Base-by-base conservation (phyloP, 805 yeast species). In the Ogataea minuta region DNA sequence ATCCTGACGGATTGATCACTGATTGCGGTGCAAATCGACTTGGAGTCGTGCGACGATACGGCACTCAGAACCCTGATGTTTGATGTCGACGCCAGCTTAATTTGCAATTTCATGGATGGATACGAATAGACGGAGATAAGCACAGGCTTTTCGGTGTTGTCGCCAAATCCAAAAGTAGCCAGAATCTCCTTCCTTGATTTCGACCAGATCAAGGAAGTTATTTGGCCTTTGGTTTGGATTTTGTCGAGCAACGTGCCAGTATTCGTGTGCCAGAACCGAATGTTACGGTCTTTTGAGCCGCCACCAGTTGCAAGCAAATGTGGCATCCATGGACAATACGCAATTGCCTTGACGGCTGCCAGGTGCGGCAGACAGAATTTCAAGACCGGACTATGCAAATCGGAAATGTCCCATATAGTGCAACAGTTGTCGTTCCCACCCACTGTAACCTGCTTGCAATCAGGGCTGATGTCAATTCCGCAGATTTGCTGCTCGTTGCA, bases 321-420 rank as follows among this genome's bases (percentile, higher is more conserved):
- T 10, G 77, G 77, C 13, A 87, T 72, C 96, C 96, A 89, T 0
- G 97, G 97, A 56, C 96, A 90, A 52, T 77, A 90, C 3, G 91
- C 84, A 31, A 90, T 67, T 0, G 96, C 97, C 52, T 89, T 89
- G 0, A 90, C 90, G 0, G 97, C 97, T 1, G 96, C 95, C 2
- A 68, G 64, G 53, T 90, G 97, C 1, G 71, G 76, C 36, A 89
- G 64, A 8, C 61, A 56, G 54, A 70, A 77, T 44, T 64, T 60
- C 33, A 75, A 50, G 15, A 39, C 52, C 8, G 91, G 84, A 0
- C 55, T 39, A 4, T 45, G 29, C 4, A 63, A 42, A 37, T 68
- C 56, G 2, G 64, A 36, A 14, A 84, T 71, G 48, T 84, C 78
- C 95, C 95, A 89, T 2, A 90, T 66, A 0, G 85, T 71, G 43